Conservation (phyloP, 495 filamentous ascomycete species). For the Symbiotaphrina buchneri region DNA sequence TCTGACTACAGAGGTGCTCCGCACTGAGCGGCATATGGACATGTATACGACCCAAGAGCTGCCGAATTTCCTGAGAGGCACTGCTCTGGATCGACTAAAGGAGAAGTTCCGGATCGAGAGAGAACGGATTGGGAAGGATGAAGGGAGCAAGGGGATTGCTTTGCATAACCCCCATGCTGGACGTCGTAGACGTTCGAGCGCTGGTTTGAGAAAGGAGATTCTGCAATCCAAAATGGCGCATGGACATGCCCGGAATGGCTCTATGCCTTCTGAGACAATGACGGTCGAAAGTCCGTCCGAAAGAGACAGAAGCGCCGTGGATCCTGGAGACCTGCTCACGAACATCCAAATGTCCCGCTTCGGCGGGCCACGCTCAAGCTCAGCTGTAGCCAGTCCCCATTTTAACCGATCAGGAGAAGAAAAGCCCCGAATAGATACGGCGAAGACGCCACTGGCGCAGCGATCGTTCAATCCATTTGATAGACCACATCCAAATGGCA, state of each 20-base stretch:
- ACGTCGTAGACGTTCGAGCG: constrained; percentile 48
- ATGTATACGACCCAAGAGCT: constrained; percentile 79
- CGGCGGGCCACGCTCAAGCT: constrained; percentile 7
- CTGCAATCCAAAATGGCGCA: too few relatives aligned
- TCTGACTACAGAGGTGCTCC: constrained; percentile 69
- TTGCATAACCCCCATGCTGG: constrained; percentile 61
- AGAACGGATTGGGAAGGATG: constrained; percentile 65
- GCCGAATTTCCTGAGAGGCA: constrained; percentile 74
- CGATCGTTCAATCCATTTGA: constrained; percentile 14
- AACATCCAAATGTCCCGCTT: constrained; percentile 51
- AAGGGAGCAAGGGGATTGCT: constrained; percentile 82
- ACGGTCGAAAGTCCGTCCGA: constrained; percentile 9
- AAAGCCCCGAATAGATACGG: constrained; percentile 10
- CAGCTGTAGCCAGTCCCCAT: constrained; percentile 9
- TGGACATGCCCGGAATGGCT: too few relatives aligned
- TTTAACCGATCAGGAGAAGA: constrained; percentile 16
- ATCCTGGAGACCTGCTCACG: constrained; percentile 58
- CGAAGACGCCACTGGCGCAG: constrained; percentile 7
- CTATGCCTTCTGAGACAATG: too few relatives aligned
- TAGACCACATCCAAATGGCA: background rate
- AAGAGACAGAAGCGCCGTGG: constrained; percentile 17
- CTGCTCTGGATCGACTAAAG: constrained; percentile 67
- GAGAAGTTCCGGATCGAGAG: constrained; percentile 77
- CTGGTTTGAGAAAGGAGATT: constrained; percentile 43
- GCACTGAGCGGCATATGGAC: constrained; percentile 79